These are phyloP conservation scores for Neurospora sublineolata DNA, from an alignment of 495 filamentous ascomycete species.

Conservation along the genomic window DNA sequence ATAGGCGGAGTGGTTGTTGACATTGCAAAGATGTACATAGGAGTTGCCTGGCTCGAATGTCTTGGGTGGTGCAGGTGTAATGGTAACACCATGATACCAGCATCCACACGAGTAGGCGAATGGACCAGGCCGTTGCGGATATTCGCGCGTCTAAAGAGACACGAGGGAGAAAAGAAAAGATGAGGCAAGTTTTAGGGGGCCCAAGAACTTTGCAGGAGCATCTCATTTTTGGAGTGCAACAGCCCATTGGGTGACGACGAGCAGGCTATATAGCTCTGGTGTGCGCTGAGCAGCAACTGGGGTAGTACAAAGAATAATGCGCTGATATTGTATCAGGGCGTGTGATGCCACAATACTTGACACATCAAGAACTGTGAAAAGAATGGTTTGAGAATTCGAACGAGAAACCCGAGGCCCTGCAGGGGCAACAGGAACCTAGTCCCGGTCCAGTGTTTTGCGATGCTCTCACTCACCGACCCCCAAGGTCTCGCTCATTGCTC, in stretches of 20 bases:
- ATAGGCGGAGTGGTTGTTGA: not conserved
- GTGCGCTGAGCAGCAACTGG: slow-evolving; percentile 13
- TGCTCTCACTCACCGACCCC: not conserved
- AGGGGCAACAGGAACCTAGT: not conserved
- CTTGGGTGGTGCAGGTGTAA: not conserved
- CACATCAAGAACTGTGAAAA: not conserved
- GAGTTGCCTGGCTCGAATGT: not conserved
- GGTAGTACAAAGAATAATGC: slow-evolving; percentile 17
- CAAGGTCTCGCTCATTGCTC: not conserved
- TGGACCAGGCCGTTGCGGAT: not conserved
- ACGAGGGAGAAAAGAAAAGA: not conserved
- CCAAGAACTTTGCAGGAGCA: slow-evolving; percentile 7
- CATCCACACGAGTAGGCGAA: not conserved
- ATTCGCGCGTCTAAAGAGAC: slow-evolving; percentile 12
- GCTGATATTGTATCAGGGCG: slow-evolving; percentile 14
- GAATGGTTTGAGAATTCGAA: not conserved
- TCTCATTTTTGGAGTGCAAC: slow-evolving; percentile 1
- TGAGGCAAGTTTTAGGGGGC: not conserved
- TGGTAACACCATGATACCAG: not conserved
- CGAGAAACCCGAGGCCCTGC: not conserved
- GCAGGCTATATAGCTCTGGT: slow-evolving; percentile 15
- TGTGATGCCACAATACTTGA: slow-evolving; percentile 10
- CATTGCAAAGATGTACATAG: not conserved
- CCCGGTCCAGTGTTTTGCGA: not conserved
- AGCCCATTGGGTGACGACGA: slow-evolving; percentile 12